Evolutionary conservation across 495 filamentous ascomycete species (phyloP), one percentile per base, ranked within the genome.

Genomic region (Neurospora discreta): DNA sequence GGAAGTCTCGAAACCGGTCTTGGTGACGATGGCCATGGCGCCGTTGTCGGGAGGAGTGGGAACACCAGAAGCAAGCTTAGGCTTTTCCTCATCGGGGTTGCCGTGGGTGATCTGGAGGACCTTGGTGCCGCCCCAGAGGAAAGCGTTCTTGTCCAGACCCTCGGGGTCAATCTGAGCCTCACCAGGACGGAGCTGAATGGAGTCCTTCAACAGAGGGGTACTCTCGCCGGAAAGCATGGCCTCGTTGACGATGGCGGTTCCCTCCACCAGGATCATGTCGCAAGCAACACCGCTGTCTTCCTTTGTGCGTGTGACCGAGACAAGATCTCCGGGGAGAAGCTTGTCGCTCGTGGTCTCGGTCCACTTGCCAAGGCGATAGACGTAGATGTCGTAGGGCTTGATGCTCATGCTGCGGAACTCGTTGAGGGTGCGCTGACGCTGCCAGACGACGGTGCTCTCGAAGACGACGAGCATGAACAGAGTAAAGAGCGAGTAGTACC

Each of bases 331-430:
- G 10, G 95, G 95, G 52, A 98, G 85, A 43, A 99, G 89, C 81
- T 93, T 93, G 81, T 98, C 95, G 79, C 95, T 98, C 75, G 91
- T 90, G 68, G 92, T 90, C 82, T 97, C 92, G 74, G 86, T 85
- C 95, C 95, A 99, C 76, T 91, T 92, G 71, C 90, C 89, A 73
- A 91, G 83, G 33, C 95, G 88, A 80, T 91, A 95, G 8, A 96
- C 96, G 86, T 89, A 97, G 72, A 98, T 88, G 74, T 93, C 90
- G 81, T 98, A 98, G 6, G 95, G 95, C 84, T 98, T 94, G 84
- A 99, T 98, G 85, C 92, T 97, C 95, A 99, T 99, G 73, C 94
- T 93, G 68, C 95, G 93, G 84, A 99, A 99, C 80, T 99, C 95
- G 76, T 86, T 95, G 74, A 99, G 80, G n/a, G 95, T 98, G 71